Conservation (phyloP, 805 yeast species). For the Teunomyces tritomae region DNA sequence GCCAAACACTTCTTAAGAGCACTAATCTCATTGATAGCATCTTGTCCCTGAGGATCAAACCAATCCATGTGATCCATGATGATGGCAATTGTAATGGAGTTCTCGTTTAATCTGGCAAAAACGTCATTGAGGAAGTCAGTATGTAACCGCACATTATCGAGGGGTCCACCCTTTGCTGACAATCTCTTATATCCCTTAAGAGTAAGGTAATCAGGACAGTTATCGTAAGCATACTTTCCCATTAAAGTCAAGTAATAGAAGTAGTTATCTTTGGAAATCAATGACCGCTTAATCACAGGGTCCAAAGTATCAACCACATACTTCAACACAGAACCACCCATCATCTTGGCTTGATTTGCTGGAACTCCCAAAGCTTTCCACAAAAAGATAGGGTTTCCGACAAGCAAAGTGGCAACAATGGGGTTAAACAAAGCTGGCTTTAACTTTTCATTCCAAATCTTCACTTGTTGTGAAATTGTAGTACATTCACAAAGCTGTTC, state of each 20-base stretch:
- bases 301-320: conserved; percentile 78
- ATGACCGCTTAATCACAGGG: conserved; percentile 63
- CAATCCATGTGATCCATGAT: conserved; percentile 94
- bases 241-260: conserved; percentile 68
- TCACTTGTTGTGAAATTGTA: conserved; percentile 59
- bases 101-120: conserved; percentile 57
- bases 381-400: conserved; percentile 81
- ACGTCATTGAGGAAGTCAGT: conserved; percentile 80
- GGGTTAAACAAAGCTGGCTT: conserved; percentile 74
- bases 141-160: conserved; percentile 72
- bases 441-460: conserved; percentile 60
- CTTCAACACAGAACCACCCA: conserved; percentile 67
- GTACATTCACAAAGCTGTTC: conserved; percentile 54
- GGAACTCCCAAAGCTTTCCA: conserved; percentile 94
- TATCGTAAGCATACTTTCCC: conserved; percentile 57
- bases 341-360: conserved; percentile 76
- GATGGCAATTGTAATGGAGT: conserved; percentile 70
- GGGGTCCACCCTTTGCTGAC: conserved; percentile 42
- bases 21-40: conserved; percentile 63
- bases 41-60: conserved; percentile 67
- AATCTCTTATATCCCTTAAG: conserved; percentile 54
- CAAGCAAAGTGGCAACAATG: conserved; percentile 58
- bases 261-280: conserved; percentile 70
- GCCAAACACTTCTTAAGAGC: conserved; percentile 63
- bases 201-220: conserved; percentile 77